phyloP scores from a whole-genome alignment of 2,329 filamentous ascomycete species.

The Diaporthe capsici region DNA sequence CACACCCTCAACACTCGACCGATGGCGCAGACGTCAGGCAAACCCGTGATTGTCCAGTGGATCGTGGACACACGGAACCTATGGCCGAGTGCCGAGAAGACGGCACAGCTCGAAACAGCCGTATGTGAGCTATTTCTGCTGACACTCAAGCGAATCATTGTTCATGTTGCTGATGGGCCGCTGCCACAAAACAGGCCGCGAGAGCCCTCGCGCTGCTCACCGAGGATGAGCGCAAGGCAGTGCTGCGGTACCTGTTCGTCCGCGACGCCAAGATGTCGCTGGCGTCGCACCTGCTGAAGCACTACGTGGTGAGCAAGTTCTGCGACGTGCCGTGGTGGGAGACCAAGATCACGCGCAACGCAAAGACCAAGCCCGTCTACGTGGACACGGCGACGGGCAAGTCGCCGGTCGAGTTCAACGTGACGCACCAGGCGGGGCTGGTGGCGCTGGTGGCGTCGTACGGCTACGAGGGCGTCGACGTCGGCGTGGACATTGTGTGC shows the following conservation, averaged over 20 bases:
- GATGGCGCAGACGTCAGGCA: conserved; percentile 40
- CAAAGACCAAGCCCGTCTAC: conserved; percentile 68
- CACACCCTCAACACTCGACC: conserved; percentile 5
- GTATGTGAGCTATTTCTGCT: conserved; percentile 53
- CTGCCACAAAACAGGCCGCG: conserved; percentile 59
- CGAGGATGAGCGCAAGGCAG: conserved; percentile 67
- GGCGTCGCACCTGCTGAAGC: conserved; percentile 81
- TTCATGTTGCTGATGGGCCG: not conserved
- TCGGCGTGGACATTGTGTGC: conserved; percentile 84
- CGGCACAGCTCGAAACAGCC: conserved; percentile 60
- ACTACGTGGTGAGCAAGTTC: conserved; percentile 73
- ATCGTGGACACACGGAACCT: conserved; percentile 72
- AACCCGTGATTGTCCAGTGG: conserved; percentile 68
- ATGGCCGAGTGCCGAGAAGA: conserved; percentile 67
- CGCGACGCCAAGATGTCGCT: conserved; percentile 83
- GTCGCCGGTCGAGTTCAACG: conserved; percentile 76
- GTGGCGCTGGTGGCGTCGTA: conserved; percentile 69
- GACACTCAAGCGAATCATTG: not conserved
- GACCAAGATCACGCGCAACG: conserved; percentile 69
- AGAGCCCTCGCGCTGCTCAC: conserved; percentile 67
- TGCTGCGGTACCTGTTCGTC: conserved; percentile 75
- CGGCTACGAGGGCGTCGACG: conserved; percentile 55
- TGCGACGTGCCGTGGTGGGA: conserved; percentile 72
- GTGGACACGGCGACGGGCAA: conserved; percentile 61
- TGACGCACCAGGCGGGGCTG: conserved; percentile 83